Evolutionary conservation across 345 rosid genomes (phyloP).

Genomic region (Arabis alpina): DNA sequence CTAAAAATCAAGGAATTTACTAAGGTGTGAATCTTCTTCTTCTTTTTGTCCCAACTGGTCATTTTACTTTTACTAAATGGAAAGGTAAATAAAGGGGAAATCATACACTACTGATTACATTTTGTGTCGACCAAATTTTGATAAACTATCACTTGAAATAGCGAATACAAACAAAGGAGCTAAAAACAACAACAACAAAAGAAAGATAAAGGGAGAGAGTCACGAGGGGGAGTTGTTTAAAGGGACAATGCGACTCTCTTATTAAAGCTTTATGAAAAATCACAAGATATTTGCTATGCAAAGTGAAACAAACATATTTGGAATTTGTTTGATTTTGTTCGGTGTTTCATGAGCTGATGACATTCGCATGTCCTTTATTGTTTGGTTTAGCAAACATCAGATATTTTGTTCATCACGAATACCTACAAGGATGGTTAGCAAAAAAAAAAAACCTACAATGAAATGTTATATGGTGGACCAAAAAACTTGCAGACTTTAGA

Average conservation of each 20-base stretch:
- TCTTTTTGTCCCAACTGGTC: too few relatives aligned
- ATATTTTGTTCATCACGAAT: too few relatives aligned
- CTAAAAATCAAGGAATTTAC: too few relatives aligned
- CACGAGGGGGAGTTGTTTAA: constrained; percentile 15
- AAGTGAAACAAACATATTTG: constrained; percentile 6
- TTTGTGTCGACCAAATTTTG: background rate
- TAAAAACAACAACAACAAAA: background rate
- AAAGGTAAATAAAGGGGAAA: background rate
- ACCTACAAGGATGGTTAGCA: too few relatives aligned
- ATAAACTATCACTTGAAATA: background rate
- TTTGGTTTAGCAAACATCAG: constrained; percentile 1
- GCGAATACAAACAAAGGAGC: background rate
- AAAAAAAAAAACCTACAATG: too few relatives aligned
- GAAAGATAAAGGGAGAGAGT: background rate
- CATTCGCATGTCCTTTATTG: background rate
- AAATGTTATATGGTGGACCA: too few relatives aligned
- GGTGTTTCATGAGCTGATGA: background rate
- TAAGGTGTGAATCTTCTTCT: too few relatives aligned
- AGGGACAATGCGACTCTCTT: constrained; percentile 21
- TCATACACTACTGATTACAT: background rate
- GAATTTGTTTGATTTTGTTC: background rate
- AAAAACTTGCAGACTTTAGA: too few relatives aligned
- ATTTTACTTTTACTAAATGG: too few relatives aligned
- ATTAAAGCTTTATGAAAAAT: constrained; percentile 2
- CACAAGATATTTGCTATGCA: background rate